These are phyloP conservation scores for Eucalyptus erythrocorys DNA, from an alignment of 345 rosid genomes.

Conservation along the genomic window DNA sequence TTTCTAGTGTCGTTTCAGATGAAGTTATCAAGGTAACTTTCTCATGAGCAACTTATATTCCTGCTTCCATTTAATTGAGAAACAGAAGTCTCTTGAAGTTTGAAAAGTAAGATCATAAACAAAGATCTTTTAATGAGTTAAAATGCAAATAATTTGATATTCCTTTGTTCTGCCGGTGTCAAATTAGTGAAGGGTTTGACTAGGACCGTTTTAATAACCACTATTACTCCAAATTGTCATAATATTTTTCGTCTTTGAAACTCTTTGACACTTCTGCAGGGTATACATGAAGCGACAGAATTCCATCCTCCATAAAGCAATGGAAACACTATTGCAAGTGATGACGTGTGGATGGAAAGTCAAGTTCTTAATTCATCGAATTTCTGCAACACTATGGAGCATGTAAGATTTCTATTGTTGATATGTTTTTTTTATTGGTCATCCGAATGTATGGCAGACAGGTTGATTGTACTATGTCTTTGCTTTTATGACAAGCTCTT, in stretches of 20 bases:
- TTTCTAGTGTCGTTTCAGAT: slow-evolving; percentile 87
- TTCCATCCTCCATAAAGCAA: slow-evolving; percentile 45
- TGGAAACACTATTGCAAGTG: slow-evolving; percentile 25
- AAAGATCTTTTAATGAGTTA: neutral
- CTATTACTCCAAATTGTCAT: neutral
- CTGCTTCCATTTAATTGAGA: neutral
- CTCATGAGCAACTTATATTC: neutral
- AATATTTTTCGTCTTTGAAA: neutral
- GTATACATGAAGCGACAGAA: slow-evolving; percentile 78
- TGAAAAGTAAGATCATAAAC: neutral
- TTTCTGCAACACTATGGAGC: slow-evolving; percentile 41
- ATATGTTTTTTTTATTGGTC: neutral
- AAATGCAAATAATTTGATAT: neutral
- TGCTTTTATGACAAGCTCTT: neutral
- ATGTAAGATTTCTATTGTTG: slow-evolving; percentile 11
- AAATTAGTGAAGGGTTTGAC: neutral
- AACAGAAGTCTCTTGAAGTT: no score
- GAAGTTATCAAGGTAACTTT: slow-evolving; percentile 79
- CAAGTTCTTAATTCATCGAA: slow-evolving; percentile 30
- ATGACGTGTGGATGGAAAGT: slow-evolving; percentile 37
- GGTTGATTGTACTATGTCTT: neutral
- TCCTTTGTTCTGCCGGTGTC: neutral
- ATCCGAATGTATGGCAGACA: neutral
- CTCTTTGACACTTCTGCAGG: slow-evolving; percentile 29
- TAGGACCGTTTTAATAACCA: neutral